Evolutionary conservation across 1,139 yeast species (phyloP), one percentile per base, ranked within the genome.

Genomic region (Candida sanyaensis): DNA sequence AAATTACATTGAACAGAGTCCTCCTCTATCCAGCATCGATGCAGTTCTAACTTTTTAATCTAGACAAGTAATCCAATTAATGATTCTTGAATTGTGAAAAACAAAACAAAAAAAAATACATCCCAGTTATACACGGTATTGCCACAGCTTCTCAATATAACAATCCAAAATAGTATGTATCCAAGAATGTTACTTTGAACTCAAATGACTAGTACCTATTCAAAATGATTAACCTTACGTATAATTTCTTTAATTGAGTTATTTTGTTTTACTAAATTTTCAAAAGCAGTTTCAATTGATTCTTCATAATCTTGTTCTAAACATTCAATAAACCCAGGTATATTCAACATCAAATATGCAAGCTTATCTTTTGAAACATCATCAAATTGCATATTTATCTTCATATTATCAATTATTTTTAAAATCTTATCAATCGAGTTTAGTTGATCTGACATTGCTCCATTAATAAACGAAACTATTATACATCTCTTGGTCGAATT

Each of bases 311-410:
- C 44, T n/a, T 27, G 23, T 21, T 29, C 45, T 32, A 49, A 39
- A 27, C 33, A 40, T 13, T 45, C 12, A 12, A 47, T 42, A 29
- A 50, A 49, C 8, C 41, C 39, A 1, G 54, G 55, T 10, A 51
- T 21, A 29, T 49, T 53, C 21, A 51, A 44, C 45, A 51, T 53
- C 10, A 53, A 45, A 32, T 39, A 47, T 4, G 51, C 42, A 24
- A 53, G 41, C 40, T 44, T 42, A 33, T 51, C 51, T 17, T 46
- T 50, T 6, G 46, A 17, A 7, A 52, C 9, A 13, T 33, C 38
- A 6, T 5, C 41, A 28, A 44, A 46, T 13, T 34, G 48, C 12
- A 41, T 13, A 21, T 44, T 34, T 31, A 50, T 34, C 31, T 37
- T 33, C 36, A 43, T 23, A 17, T 33, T 24, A 12, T 37, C 30